Conservation (phyloP, 257 asterid genomes). For the Solanum medicagineum region DNA sequence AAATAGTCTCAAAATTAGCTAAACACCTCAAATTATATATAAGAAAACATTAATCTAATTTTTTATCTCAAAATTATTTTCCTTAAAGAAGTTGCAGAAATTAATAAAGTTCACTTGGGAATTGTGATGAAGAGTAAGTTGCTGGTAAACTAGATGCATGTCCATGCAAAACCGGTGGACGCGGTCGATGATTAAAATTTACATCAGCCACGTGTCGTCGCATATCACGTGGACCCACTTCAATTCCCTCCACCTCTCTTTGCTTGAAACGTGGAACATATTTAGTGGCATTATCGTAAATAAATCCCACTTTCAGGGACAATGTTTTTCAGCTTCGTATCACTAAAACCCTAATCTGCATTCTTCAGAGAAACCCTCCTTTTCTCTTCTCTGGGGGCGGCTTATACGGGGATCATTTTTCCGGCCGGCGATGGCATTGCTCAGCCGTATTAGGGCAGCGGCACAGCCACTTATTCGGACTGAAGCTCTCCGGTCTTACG, state of each 20-base stretch:
- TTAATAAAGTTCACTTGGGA: neutral
- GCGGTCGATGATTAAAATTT: neutral
- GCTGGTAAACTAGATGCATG: neutral
- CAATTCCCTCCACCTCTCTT: neutral
- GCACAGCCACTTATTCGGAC: constrained; percentile 16
- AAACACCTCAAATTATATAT: no score
- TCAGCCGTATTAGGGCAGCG: constrained; percentile 41
- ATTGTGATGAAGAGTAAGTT: neutral
- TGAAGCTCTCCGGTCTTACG: constrained; percentile 20
- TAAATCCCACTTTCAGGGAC: neutral
- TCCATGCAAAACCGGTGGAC: neutral
- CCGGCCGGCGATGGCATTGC: constrained; percentile 41
- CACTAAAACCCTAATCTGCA: constrained; percentile 5
- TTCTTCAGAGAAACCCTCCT: constrained; percentile 4
- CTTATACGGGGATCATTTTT: neutral
- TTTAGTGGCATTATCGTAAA: neutral
- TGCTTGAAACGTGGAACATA: neutral
- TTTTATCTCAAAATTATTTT: no score
- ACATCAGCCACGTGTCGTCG: neutral
- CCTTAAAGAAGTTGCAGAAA: neutral
- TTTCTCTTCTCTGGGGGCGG: neutral
- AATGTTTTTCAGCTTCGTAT: neutral
- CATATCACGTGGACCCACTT: neutral
- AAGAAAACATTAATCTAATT: no score
- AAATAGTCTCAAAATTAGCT: no score